Conservation (phyloP, 805 yeast species). For the Ascoidea asiatica region DNA sequence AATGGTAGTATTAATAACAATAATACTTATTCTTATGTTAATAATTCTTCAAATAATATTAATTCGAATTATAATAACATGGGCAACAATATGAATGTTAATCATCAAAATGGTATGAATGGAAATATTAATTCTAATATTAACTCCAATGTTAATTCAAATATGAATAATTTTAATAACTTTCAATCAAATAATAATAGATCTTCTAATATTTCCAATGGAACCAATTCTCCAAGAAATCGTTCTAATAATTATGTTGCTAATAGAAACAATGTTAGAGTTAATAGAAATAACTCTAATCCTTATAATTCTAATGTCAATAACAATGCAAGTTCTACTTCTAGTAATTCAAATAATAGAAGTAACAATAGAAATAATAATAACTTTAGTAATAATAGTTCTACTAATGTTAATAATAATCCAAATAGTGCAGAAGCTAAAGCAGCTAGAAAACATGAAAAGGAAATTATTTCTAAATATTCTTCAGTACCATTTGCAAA, state of each 20-base stretch:
- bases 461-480: constrained; percentile 27
- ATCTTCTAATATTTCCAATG: background rate
- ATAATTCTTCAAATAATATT: too few species aligned
- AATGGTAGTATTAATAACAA: too few species aligned
- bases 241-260: background rate
- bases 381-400: background rate
- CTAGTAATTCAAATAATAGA: background rate
- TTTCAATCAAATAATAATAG: background rate
- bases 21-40: too few species aligned
- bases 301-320: background rate
- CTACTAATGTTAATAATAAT: constrained; percentile 4
- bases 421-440: constrained; percentile 9
- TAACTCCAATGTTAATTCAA: constrained; percentile 2
- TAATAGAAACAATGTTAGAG: background rate
- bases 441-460: constrained; percentile 17
- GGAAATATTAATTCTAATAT: too few species aligned
- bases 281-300: background rate
- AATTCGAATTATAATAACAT: too few species aligned
- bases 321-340: constrained; percentile 5
- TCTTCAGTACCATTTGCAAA: constrained; percentile 34
- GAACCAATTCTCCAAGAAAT: background rate
- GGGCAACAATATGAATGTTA: too few species aligned
- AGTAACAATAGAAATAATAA: background rate
- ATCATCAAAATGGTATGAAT: background rate
- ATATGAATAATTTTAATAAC: background rate